These are phyloP conservation scores for Penicillium longicatenatum DNA, from an alignment of 495 filamentous ascomycete species.

Conservation along the genomic window DNA sequence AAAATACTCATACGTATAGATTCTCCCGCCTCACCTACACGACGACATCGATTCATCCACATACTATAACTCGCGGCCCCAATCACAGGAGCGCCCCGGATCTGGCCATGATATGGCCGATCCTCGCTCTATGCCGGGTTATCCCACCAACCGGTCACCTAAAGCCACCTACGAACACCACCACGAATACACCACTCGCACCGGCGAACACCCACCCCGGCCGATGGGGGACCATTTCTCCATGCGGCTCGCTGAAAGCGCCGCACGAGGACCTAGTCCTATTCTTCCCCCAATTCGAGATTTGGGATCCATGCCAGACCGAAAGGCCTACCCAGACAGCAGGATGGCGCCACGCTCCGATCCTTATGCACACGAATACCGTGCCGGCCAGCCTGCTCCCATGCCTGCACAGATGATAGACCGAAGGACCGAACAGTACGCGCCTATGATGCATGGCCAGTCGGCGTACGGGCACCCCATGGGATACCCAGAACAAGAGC, in stretches of 20 bases:
- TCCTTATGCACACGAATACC: slow-evolving; percentile 33
- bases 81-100: slow-evolving; percentile 37
- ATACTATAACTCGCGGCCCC: slow-evolving; percentile 37
- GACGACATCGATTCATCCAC: slow-evolving; percentile 51
- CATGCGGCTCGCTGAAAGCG: slow-evolving; percentile 20
- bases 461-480: slow-evolving; percentile 36
- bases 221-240: slow-evolving; percentile 23
- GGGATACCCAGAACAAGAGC: slow-evolving; percentile 40
- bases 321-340: slow-evolving; percentile 34
- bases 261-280: slow-evolving; percentile 41
- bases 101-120: slow-evolving; percentile 40
- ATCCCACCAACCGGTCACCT: slow-evolving; percentile 18
- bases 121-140: slow-evolving; percentile 32
- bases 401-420: slow-evolving; percentile 26
- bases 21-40: slow-evolving; percentile 49
- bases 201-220: slow-evolving; percentile 18
- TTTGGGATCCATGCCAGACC: slow-evolving; percentile 39
- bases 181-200: slow-evolving; percentile 34
- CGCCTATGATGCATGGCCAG: slow-evolving; percentile 34
- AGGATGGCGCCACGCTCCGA: slow-evolving; percentile 35
- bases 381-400: slow-evolving; percentile 17
- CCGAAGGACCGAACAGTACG: slow-evolving; percentile 30
- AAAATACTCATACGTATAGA: slow-evolving; percentile 22
- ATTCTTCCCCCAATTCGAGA: slow-evolving; percentile 48
- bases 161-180: slow-evolving; percentile 28